Conservation (phyloP, 345 rosid genomes). For the Angophora floribunda region DNA sequence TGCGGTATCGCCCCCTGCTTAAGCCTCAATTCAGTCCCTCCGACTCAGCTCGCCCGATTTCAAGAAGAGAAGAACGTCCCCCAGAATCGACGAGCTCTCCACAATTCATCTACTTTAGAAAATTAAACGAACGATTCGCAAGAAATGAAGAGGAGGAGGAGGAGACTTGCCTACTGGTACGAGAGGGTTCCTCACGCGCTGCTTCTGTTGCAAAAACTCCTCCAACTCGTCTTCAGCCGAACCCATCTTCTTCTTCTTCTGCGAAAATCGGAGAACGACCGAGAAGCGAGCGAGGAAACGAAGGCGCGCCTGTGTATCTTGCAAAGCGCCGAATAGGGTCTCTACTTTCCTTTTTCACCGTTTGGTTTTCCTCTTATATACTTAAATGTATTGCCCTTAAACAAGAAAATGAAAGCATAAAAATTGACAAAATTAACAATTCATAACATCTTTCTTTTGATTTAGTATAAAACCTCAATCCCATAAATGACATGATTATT, state of each 20-base stretch:
- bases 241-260: neutral
- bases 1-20: neutral
- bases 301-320: neutral
- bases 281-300: neutral
- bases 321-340: neutral
- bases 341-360: neutral
- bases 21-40: neutral
- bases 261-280: neutral
- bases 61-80: neutral
- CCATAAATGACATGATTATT: neutral
- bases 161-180: conserved; percentile 57
- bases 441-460: neutral
- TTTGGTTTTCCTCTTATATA: neutral
- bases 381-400: neutral
- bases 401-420: neutral
- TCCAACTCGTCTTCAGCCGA: conserved; percentile 42
- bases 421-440: neutral
- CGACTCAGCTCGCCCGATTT: neutral
- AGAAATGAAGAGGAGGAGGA: neutral
- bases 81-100: neutral
- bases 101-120: neutral
- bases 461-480: neutral
- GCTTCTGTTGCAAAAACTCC: conserved; percentile 47
- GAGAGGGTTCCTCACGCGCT: conserved; percentile 55
- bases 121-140: neutral